phyloP scores from a whole-genome alignment of 768 basidiomycete species.

The Leccinum uliginosum region DNA sequence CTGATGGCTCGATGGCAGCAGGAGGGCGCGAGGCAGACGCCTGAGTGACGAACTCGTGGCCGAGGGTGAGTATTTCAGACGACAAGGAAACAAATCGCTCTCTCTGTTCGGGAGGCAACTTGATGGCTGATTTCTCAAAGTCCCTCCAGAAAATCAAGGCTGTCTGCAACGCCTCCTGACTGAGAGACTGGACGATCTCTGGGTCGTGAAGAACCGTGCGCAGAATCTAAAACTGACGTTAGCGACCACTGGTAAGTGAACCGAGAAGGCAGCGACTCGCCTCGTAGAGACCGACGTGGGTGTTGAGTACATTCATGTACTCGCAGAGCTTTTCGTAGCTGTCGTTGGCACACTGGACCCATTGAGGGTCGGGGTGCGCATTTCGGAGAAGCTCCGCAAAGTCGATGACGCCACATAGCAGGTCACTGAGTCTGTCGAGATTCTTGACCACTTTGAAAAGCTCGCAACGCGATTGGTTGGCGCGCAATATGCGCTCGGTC shows the following conservation, averaged over 20 bases:
- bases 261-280: slow-evolving; percentile 42
- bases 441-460: slow-evolving; percentile 90
- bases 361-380: slow-evolving; percentile 81
- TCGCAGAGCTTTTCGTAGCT: slow-evolving; percentile 92
- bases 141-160: slow-evolving; percentile 94
- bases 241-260: slow-evolving; percentile 15
- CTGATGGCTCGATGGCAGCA: slow-evolving; percentile 60
- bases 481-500: slow-evolving; percentile 77
- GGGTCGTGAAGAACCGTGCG: slow-evolving; percentile 66
- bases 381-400: slow-evolving; percentile 91
- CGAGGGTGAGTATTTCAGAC: slow-evolving; percentile 82
- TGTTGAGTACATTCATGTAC: slow-evolving; percentile 97
- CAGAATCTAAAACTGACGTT: slow-evolving; percentile 49
- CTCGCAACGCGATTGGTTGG: slow-evolving; percentile 68
- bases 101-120: slow-evolving; percentile 74
- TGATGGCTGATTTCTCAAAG: slow-evolving; percentile 96
- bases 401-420: slow-evolving; percentile 95
- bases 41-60: slow-evolving; percentile 78
- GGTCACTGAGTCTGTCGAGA: slow-evolving; percentile 91
- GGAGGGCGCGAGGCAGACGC: slow-evolving; percentile 61
- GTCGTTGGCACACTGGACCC: slow-evolving; percentile 80
- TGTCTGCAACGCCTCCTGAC: slow-evolving; percentile 75
- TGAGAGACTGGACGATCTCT: slow-evolving; percentile 59
- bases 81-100: slow-evolving; percentile 84
- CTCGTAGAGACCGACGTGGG: slow-evolving; percentile 84